Conservation (phyloP, 768 basidiomycete species). For the Russula ochroleuca region DNA sequence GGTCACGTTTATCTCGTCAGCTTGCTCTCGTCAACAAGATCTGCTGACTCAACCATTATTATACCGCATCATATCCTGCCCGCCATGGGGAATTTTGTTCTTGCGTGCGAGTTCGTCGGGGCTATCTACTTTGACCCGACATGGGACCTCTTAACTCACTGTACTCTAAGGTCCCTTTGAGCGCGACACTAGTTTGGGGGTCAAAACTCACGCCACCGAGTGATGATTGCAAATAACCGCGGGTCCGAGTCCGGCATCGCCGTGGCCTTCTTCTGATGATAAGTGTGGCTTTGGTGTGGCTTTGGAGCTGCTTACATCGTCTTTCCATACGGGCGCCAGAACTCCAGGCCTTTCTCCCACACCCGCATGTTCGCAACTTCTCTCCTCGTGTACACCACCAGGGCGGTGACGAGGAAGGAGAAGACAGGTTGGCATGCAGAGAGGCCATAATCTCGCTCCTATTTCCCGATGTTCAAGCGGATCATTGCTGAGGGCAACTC, state of each 20-base stretch:
- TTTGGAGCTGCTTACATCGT: background rate
- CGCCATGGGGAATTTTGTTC: background rate
- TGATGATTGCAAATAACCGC: constrained; percentile 6
- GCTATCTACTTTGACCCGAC: background rate
- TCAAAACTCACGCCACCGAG: background rate
- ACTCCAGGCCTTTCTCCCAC: background rate
- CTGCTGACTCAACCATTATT: constrained; percentile 1
- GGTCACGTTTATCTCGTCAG: constrained; percentile 5
- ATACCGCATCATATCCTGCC: background rate
- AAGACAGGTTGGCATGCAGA: background rate
- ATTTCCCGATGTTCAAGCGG: background rate
- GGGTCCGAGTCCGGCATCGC: background rate
- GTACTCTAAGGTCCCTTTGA: background rate
- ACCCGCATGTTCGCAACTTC: background rate
- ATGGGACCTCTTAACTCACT: background rate
- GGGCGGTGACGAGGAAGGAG: background rate
- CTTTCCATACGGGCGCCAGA: background rate
- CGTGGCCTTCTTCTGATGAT: background rate
- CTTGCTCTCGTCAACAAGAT: background rate
- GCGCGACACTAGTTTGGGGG: background rate
- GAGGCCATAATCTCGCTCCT: background rate
- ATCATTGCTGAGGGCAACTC: background rate
- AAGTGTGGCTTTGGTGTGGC: too few relatives aligned
- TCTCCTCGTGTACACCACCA: background rate
- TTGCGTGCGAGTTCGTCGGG: constrained; percentile 1